These are phyloP conservation scores for Dothistroma pini DNA, from an alignment of 2,329 filamentous ascomycete species.

Conservation along the genomic window DNA sequence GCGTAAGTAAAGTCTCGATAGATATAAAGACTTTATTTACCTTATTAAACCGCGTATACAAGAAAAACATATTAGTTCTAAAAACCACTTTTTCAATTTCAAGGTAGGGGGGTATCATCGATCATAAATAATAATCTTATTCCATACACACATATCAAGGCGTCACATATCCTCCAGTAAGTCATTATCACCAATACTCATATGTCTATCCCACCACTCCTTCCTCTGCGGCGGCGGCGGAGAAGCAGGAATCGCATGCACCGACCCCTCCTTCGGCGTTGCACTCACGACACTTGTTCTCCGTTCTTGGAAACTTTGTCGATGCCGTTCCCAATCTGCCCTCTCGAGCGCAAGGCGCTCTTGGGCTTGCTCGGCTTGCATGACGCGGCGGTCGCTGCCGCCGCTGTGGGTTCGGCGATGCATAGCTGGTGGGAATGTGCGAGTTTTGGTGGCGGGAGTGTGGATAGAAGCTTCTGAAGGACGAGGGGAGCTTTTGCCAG, in stretches of 20 bases:
- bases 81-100: too few species aligned
- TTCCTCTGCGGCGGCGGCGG: constrained; percentile 12
- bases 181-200: constrained; percentile 18
- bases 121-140: not conserved
- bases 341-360: constrained; percentile 40
- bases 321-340: constrained; percentile 26
- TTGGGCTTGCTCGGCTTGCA: constrained; percentile 37
- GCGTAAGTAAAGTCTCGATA: too few species aligned
- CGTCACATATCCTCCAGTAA: constrained; percentile 6
- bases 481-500: constrained; percentile 8
- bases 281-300: constrained; percentile 16
- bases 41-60: too few species aligned
- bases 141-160: constrained; percentile 6
- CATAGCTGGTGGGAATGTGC: constrained; percentile 8
- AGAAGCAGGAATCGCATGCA: not conserved
- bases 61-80: too few species aligned
- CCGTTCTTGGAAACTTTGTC: constrained; percentile 22
- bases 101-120: too few species aligned
- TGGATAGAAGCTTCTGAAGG: constrained; percentile 8
- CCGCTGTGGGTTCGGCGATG: constrained; percentile 31
- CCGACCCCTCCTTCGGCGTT: not conserved
- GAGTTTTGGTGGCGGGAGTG: constrained; percentile 2
- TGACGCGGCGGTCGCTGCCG: constrained; percentile 30
- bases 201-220: constrained; percentile 31
- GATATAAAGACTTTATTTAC: too few species aligned